Evolutionary conservation across 2,329 filamentous ascomycete genomes (phyloP).

Genomic region (Fusarium nelsonii): DNA sequence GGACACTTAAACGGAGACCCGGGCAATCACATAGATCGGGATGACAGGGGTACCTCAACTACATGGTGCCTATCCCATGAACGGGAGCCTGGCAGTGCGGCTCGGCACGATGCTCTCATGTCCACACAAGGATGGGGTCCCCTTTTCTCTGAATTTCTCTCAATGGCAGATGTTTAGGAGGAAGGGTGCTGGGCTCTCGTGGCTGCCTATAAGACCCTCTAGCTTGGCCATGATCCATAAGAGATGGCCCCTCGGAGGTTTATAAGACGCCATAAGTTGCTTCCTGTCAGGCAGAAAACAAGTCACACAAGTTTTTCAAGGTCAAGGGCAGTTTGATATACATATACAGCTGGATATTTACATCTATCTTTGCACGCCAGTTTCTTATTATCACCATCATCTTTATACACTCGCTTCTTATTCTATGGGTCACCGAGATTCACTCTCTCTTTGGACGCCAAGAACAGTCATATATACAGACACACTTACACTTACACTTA

Average conservation of each 20-base stretch:
- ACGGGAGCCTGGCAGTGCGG: slow-evolving; percentile 48
- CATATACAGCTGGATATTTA: slow-evolving; percentile 7
- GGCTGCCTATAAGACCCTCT: slow-evolving; percentile 40
- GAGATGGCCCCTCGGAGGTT: slow-evolving; percentile 26
- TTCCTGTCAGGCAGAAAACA: slow-evolving; percentile 38
- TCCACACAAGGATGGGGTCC: slow-evolving; percentile 28
- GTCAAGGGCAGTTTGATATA: background rate
- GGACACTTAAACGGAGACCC: slow-evolving; percentile 18
- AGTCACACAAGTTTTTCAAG: slow-evolving; percentile 14
- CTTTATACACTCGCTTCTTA: background rate
- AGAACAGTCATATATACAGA: slow-evolving; percentile 8
- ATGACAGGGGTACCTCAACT: slow-evolving; percentile 18
- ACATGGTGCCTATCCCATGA: slow-evolving; percentile 39
- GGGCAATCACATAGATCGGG: slow-evolving; percentile 27
- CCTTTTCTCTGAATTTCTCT: background rate
- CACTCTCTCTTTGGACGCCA: slow-evolving; percentile 5
- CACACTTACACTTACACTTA: background rate
- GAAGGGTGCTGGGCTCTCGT: slow-evolving; percentile 1
- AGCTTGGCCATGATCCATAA: slow-evolving; percentile 8
- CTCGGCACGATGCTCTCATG: slow-evolving; percentile 41
- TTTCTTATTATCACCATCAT: slow-evolving; percentile 14
- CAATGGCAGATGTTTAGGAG: background rate
- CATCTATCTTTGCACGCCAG: slow-evolving; percentile 13
- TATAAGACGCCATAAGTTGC: slow-evolving; percentile 39
- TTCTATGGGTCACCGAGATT: slow-evolving; percentile 27